phyloP scores from a whole-genome alignment of 495 filamentous ascomycete genomes.

The Rhypophila decipiens region DNA sequence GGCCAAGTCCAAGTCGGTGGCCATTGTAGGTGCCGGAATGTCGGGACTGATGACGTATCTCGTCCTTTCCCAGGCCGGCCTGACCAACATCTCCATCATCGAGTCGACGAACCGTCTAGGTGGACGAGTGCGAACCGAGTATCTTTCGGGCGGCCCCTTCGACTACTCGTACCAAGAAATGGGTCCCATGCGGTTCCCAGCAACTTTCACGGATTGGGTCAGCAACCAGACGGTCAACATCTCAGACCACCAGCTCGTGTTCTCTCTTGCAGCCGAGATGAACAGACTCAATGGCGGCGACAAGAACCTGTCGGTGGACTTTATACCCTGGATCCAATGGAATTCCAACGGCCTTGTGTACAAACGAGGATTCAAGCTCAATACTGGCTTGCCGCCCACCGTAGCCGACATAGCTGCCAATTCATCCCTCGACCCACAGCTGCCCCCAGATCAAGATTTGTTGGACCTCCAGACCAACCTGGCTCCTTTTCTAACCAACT shows the following conservation, averaged over 20 bases:
- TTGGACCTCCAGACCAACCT: too few relatives aligned
- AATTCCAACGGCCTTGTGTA: constrained; percentile 47
- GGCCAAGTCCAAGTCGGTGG: constrained; percentile 51
- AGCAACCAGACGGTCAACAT: constrained; percentile 51
- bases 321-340: constrained; percentile 57
- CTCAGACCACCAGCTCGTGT: constrained; percentile 55
- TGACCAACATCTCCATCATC: constrained; percentile 34
- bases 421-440: constrained; percentile 26
- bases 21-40: constrained; percentile 66
- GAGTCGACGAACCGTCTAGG: constrained; percentile 33
- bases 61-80: constrained; percentile 30
- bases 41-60: constrained; percentile 54
- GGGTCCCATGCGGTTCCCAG: constrained; percentile 64
- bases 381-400: constrained; percentile 31
- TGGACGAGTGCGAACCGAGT: constrained; percentile 56
- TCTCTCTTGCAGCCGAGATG: constrained; percentile 53
- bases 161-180: constrained; percentile 67
- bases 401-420: constrained; percentile 39
- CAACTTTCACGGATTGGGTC: constrained; percentile 38
- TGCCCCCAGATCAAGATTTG: too few relatives aligned
- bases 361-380: constrained; percentile 45
- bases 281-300: constrained; percentile 50
- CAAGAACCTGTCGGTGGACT: constrained; percentile 52
- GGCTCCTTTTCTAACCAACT: too few relatives aligned
- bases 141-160: constrained; percentile 52